Base-by-base conservation (phyloP, 495 filamentous ascomycete species). In the Chlorociboria aeruginascens region DNA sequence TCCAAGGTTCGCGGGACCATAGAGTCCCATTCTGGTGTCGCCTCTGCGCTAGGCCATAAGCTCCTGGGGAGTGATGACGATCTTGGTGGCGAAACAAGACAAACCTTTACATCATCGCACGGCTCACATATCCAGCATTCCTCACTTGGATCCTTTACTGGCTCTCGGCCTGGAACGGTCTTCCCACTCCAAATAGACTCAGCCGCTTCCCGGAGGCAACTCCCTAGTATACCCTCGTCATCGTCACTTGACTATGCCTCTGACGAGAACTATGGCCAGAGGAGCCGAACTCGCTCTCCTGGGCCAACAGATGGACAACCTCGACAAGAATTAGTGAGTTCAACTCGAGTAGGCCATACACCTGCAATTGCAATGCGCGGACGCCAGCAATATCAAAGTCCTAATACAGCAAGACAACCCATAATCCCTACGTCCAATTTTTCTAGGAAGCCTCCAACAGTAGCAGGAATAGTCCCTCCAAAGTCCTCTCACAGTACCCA, bases 111-210 rank as follows among this genome's bases (percentile, higher is more conserved):
- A 11, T 36, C 33, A 11, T 36, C 33, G 7, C 10, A 36, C 33
- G 33, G 33, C 33, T 36, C 33, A 11, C 13, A n/a, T 20, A 16
- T 20, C 38, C 38, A 1, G 38, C 13, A 40, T 1, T 13, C 38
- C 8, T 40, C 38, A n/a, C 13, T 40, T 40, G 4, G 38, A n/a
- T 40, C 38, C 2, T 40, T 40, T 7, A 40, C 38, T 25, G 37
- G 33, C n/a, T 37, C 31, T 7, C 20, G 38, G 6, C 20, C 40
- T 3, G 17, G 11, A 11, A 33, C 28, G 13, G 20, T 25, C n/a
- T 40, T 7, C 10, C 49, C 49, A 17, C 42, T 35, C 17, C 41
- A 42, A 40, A 40, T 33, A 6, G 48, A 51, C 13, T 51, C 48
- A 2, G 46, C 28, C n/a, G n/a, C n/a, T n/a, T n/a, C n/a, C n/a